Evolutionary conservation across 495 filamentous ascomycete species (phyloP).

Genomic region (Aspergillus ostianus): DNA sequence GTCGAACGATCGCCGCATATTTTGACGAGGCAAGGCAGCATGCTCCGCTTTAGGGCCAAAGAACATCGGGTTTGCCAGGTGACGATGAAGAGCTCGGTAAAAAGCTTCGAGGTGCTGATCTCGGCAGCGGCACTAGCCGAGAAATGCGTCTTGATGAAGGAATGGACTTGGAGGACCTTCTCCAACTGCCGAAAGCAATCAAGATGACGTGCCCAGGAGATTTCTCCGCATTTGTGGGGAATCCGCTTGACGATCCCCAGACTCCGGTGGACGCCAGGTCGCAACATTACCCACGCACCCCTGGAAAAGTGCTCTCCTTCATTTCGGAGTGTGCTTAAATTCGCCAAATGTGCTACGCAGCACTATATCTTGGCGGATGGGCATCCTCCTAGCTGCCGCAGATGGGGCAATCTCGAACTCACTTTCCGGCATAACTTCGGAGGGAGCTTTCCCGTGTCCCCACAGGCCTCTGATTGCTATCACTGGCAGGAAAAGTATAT

Average conservation of each 20-base stretch:
- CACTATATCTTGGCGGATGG: not conserved
- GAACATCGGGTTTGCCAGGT: not conserved
- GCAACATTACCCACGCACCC: not conserved
- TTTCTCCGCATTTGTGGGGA: slow-evolving; percentile 17
- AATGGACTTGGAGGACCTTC: not conserved
- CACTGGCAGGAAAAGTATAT: not conserved
- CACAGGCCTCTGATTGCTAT: not conserved
- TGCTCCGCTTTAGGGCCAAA: not conserved
- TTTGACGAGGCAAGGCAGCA: not conserved
- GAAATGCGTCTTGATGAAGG: not conserved
- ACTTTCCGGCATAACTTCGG: slow-evolving; percentile 12
- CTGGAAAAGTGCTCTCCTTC: not conserved
- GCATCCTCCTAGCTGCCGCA: not conserved
- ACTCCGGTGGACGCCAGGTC: not conserved
- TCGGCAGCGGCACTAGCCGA: not conserved
- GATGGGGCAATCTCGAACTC: not conserved
- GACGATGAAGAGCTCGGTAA: not conserved
- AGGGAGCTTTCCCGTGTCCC: not conserved
- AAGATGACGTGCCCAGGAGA: not conserved
- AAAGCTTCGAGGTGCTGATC: not conserved
- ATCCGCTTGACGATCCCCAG: slow-evolving; percentile 11
- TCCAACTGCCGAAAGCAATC: slow-evolving; percentile 1
- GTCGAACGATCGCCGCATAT: not conserved
- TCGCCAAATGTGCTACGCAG: not conserved
- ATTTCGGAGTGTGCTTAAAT: not conserved